phyloP scores from a whole-genome alignment of 164 flowering plant genomes.

The Tinospora cordifolia region DNA sequence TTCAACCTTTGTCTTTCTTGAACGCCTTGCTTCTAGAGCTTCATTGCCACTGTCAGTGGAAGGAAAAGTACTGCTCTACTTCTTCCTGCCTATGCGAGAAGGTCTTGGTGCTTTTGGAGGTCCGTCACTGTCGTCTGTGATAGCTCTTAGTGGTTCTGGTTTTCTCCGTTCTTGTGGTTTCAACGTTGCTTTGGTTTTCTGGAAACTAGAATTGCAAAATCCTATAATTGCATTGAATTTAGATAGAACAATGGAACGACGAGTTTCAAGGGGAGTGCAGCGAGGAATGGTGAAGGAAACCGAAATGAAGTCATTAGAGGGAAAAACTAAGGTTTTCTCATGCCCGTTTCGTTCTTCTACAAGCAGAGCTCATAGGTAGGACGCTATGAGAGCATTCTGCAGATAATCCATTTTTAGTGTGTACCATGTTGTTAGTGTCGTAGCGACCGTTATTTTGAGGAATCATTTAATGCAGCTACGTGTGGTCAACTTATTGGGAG shows the following conservation, averaged over 20 bases:
- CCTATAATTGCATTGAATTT: neutral
- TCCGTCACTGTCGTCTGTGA: conserved; percentile 27
- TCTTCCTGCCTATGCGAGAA: conserved; percentile 38
- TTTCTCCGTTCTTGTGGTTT: conserved; percentile 1
- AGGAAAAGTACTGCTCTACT: conserved; percentile 16
- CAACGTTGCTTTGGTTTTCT: neutral
- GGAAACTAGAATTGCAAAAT: neutral
- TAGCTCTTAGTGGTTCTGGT: conserved; percentile 11
- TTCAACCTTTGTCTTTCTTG: conserved; percentile 6
- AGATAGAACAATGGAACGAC: neutral
- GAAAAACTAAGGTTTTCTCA: conserved; percentile 12
- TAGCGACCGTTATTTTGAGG: no score
- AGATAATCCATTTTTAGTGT: neutral
- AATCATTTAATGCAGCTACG: no score
- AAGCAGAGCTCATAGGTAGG: neutral
- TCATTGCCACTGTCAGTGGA: neutral
- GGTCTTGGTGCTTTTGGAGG: conserved; percentile 34
- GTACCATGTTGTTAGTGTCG: no score
- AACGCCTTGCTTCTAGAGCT: conserved; percentile 13
- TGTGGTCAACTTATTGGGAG: no score
- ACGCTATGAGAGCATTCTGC: neutral
- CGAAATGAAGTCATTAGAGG: conserved; percentile 16
- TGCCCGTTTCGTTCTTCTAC: neutral
- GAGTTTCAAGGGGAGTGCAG: neutral
- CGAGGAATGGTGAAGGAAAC: conserved; percentile 1